Conservation (phyloP, 306 rosid genomes). For the Nissolia schottii region DNA sequence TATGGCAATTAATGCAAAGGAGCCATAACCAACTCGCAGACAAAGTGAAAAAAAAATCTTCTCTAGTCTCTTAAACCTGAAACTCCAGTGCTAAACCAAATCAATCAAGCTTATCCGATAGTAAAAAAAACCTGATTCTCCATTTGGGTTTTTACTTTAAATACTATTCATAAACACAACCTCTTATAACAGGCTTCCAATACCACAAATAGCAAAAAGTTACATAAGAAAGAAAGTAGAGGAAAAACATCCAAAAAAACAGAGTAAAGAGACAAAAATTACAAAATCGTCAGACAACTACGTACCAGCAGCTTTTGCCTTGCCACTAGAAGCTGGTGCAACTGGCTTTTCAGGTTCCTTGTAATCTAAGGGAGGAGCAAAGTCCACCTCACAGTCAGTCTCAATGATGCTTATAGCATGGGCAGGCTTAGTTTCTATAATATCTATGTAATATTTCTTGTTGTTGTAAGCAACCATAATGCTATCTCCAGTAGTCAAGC, state of each 20-base stretch:
- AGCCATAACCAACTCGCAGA: neutral
- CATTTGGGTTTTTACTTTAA: neutral
- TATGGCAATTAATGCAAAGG: neutral
- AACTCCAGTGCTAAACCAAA: neutral
- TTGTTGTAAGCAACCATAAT: constrained; percentile 98
- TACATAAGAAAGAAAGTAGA: neutral
- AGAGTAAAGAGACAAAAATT: neutral
- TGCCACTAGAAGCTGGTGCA: constrained; percentile 43
- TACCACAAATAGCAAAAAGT: neutral
- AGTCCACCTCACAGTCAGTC: constrained; percentile 99
- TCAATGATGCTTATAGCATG: constrained; percentile 90
- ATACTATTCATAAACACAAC: neutral
- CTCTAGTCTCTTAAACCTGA: neutral
- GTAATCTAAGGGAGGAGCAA: constrained; percentile 98
- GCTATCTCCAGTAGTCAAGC: constrained; percentile 92
- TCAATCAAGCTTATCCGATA: neutral
- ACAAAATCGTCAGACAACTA: constrained; percentile 9
- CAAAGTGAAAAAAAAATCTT: neutral
- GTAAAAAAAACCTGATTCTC: neutral
- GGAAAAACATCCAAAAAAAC: neutral
- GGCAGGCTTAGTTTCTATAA: constrained; percentile 82
- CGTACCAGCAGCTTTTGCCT: constrained; percentile 60
- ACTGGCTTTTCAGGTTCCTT: constrained; percentile 84
- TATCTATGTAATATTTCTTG: constrained; percentile 92
- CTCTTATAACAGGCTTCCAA: neutral